These are phyloP conservation scores for Leccinum barrowsii DNA, from an alignment of 768 basidiomycete genomes.

Conservation along the genomic window DNA sequence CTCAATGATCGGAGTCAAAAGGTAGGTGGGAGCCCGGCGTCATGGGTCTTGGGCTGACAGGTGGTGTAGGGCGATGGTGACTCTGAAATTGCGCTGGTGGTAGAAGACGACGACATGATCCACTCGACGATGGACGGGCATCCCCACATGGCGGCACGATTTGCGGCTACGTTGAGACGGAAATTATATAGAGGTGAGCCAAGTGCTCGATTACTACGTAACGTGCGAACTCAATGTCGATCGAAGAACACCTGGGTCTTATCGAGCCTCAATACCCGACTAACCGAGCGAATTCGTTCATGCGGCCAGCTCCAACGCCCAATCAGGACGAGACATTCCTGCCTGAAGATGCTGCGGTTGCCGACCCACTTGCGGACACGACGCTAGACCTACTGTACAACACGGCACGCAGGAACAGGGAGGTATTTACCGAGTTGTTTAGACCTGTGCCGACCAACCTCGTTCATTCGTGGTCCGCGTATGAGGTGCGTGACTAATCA, in stretches of 20 bases:
- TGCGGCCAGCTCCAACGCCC: conserved; percentile 74
- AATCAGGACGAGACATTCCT: conserved; percentile 63
- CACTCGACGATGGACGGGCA: conserved; percentile 74
- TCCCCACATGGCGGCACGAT: conserved; percentile 67
- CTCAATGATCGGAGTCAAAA: conserved; percentile 85
- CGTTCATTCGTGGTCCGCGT: conserved; percentile 73
- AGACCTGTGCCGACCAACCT: conserved; percentile 82
- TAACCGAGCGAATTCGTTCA: conserved; percentile 47
- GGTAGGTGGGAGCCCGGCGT: conserved; percentile 31
- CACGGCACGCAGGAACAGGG: conserved; percentile 77
- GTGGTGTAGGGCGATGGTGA: conserved; percentile 76
- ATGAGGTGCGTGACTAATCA: conserved; percentile 51
- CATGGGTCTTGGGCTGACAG: conserved; percentile 5
- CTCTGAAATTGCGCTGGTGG: conserved; percentile 90
- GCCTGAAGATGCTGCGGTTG: conserved; percentile 61
- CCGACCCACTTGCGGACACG: conserved; percentile 71
- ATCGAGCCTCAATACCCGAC: conserved; percentile 64
- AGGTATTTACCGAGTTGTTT: conserved; percentile 85
- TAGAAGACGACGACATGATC: conserved; percentile 84
- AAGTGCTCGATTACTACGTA: neutral
- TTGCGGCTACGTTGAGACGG: conserved; percentile 81
- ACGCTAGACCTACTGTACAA: conserved; percentile 58
- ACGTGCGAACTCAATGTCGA: conserved; percentile 5
- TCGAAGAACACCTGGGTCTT: conserved; percentile 81
- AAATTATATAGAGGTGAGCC: conserved; percentile 73